Evolutionary conservation across 208 protist species (phyloP).

Genomic region (Crithidia mellificae): DNA sequence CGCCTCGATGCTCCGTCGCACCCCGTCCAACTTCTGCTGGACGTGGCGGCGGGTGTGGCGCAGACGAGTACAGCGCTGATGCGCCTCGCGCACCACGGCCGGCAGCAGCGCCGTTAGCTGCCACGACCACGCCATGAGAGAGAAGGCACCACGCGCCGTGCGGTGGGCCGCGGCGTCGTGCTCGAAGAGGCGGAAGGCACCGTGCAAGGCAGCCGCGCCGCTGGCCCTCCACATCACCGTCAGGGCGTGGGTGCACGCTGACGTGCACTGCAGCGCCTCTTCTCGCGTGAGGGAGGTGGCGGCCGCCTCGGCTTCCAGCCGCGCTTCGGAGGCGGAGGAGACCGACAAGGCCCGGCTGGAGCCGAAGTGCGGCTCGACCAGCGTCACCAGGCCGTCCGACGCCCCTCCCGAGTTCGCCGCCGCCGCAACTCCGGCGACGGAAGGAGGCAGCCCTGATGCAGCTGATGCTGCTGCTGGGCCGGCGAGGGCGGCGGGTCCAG

Average conservation of each 20-base stretch:
- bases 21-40: constrained; percentile 6
- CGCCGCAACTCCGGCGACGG: background rate
- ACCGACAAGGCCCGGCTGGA: constrained; percentile 5
- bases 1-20: constrained; percentile 28
- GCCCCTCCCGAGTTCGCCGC: background rate
- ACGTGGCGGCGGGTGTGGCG: constrained; percentile 15
- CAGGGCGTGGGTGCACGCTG: constrained; percentile 45
- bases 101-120: constrained; percentile 54
- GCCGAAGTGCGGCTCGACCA: background rate
- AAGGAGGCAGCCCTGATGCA: background rate
- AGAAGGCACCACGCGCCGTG: constrained; percentile 39
- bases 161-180: constrained; percentile 34
- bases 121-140: constrained; percentile 59
- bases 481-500: background rate
- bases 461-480: background rate
- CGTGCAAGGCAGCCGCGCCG: constrained; percentile 44
- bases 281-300: background rate
- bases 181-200: constrained; percentile 48
- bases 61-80: constrained; percentile 16
- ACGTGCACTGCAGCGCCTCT: background rate
- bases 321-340: background rate
- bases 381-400: background rate
- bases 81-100: constrained; percentile 9
- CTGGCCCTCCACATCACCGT: constrained; percentile 48
- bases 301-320: background rate